Conservation (phyloP, 2,329 filamentous ascomycete species). For the Rhytidhysteron rufulum region DNA sequence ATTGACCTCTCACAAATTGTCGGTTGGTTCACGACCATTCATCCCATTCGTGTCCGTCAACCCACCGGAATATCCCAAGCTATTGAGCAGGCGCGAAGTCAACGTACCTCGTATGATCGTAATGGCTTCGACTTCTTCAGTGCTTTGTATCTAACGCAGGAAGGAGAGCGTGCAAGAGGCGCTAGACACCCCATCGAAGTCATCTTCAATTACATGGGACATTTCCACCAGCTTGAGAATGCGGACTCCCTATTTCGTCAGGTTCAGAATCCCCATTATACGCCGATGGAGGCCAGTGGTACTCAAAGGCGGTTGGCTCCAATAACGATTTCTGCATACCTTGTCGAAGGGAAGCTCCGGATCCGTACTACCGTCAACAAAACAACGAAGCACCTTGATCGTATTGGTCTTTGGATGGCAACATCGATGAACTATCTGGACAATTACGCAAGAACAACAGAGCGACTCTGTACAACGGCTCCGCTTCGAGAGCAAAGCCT, state of each 20-base stretch:
- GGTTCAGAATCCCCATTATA: not conserved
- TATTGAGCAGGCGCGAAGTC: constrained; percentile 40
- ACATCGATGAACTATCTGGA: not conserved
- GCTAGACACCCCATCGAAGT: constrained; percentile 46
- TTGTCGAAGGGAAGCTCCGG: constrained; percentile 6
- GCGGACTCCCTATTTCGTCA: constrained; percentile 1
- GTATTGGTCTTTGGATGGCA: constrained; percentile 3
- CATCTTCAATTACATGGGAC: constrained; percentile 51
- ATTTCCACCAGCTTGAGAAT: constrained; percentile 41
- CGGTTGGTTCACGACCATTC: constrained; percentile 55
- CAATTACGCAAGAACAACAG: too few species aligned
- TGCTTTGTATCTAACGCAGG: not conserved
- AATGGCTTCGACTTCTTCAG: not conserved
- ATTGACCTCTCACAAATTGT: constrained; percentile 56
- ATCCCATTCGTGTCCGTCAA: constrained; percentile 2
- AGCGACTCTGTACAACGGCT: too few species aligned
- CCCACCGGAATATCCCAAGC: constrained; percentile 30
- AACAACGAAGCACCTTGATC: constrained; percentile 9
- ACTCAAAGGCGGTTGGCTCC: constrained; percentile 5
- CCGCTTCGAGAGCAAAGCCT: not conserved
- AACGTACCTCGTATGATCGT: constrained; percentile 28
- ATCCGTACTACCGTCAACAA: constrained; percentile 11
- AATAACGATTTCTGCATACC: constrained; percentile 8
- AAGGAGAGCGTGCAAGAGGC: not conserved
- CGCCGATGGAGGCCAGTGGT: constrained; percentile 1